Percentiles rank a stretch among this genome's conserved stretches.
Conservation (phyloP, 192 early-diverging fungal genomes). For the Mortierella claussenii region DNA sequence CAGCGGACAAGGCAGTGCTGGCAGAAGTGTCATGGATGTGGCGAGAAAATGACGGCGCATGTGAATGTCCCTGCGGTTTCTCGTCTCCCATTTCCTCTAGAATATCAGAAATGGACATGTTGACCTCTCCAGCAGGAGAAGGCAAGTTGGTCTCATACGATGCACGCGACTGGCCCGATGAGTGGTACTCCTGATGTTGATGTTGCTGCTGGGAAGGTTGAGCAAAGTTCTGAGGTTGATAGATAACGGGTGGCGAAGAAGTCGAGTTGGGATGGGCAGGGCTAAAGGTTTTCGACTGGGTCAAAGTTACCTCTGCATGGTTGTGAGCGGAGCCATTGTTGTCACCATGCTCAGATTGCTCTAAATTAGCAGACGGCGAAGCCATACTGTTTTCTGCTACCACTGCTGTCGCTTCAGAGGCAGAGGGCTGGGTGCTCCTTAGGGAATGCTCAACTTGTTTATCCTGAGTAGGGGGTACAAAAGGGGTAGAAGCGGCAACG, state of each 20-base stretch:
- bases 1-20: constrained; percentile 10
- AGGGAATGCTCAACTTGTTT: constrained; percentile 11
- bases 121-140: background rate
- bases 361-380: constrained; percentile 20
- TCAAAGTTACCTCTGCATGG: background rate
- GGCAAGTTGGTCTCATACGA: constrained; percentile 5
- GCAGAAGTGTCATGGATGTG: constrained; percentile 28
- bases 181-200: constrained; percentile 4
- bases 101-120: constrained; percentile 19
- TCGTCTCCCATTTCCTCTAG: constrained; percentile 8
- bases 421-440: background rate
- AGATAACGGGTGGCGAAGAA: constrained; percentile 18
- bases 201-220: constrained; percentile 17
- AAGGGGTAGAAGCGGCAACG: constrained; percentile 6
- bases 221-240: constrained; percentile 9
- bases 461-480: constrained; percentile 4
- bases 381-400: background rate
- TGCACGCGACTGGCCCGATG: constrained; percentile 2
- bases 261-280: constrained; percentile 5
- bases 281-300: constrained; percentile 14
- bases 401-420: background rate
- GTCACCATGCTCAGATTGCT: constrained; percentile 25
- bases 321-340: background rate
- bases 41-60: constrained; percentile 1
- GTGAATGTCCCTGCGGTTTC: background rate